Evolutionary conservation across 2,329 filamentous ascomycete genomes (phyloP), one percentile per base, ranked within the genome.

Genomic region (Aaosphaeria arxii): DNA sequence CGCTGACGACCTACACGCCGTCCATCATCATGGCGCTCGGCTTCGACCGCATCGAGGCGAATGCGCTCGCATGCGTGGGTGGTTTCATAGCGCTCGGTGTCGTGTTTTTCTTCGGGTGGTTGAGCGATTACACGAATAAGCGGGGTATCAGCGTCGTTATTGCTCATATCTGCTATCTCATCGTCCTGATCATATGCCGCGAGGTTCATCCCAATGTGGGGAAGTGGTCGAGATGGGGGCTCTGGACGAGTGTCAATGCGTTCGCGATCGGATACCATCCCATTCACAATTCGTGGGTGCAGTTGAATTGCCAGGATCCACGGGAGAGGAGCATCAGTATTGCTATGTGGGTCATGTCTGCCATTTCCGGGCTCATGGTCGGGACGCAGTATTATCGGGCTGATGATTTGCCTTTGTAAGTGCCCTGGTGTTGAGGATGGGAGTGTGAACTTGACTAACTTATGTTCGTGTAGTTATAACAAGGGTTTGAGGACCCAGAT

Each of bases 241-340:
- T 81, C 5, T 80, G 77, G 78, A 81, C 78, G 3, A 66, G 68
- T 0, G 70, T 80, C 3, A 80, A 81, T 57, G 65, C 64, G 1
- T 72, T 80, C 35, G 76, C 77, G 0, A 78, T 80, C 6, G 75
- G 77, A 0, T 81, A 80, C 51, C 78, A 81, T 57, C 77, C 77
- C 0, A 69, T 77, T 1, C 76, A 80, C 46, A 81, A 80, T 58
- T 71, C 75, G 0, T 81, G 77, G 77, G 64, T 78, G 13, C 76
- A 79, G 55, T 61, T 80, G 5, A 81, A 81, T 52, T 80, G 77
- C 53, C 65, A 63, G 11, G 73, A 74, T 13, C 56, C 73, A 0
- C 60, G 71, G 4, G 77, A 79, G 57, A 59, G 76, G 45, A 80
- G 75, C 51, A 76, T 81, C 44, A 70, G 66, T 17, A 73, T 81